Conservation (phyloP, 768 basidiomycete genomes). For the Hemileccinum impolitum region DNA sequence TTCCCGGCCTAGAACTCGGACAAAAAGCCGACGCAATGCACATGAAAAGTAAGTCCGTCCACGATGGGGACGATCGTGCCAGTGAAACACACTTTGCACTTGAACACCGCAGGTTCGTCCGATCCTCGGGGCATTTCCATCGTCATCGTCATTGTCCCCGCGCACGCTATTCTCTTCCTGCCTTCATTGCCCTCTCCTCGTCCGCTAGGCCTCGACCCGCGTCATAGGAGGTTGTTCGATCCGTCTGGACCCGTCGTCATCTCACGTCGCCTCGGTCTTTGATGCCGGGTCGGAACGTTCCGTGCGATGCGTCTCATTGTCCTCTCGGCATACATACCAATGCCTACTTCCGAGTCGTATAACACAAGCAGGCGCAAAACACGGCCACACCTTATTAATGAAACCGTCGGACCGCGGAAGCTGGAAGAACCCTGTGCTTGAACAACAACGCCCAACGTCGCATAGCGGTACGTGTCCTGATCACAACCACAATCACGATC, state of each 20-base stretch:
- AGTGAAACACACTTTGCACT: not conserved
- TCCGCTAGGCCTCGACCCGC: no score
- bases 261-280: no score
- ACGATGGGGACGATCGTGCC: not conserved
- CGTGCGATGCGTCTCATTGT: conserved; percentile 4
- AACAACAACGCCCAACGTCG: conserved; percentile 2
- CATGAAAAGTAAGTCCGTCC: not conserved
- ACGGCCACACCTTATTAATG: conserved; percentile 8
- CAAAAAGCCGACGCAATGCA: not conserved
- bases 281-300: not conserved
- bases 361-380: not conserved
- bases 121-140: not conserved
- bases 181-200: not conserved
- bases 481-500: no score
- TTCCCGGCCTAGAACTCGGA: not conserved
- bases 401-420: conserved; percentile 1
- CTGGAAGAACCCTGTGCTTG: not conserved
- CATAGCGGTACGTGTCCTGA: not conserved
- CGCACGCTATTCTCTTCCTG: not conserved
- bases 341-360: not conserved
- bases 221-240: not conserved
- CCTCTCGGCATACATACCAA: not conserved
- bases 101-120: not conserved
- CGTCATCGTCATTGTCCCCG: not conserved
- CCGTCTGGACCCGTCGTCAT: not conserved